These are phyloP conservation scores for Cryptosporidium sp. DNA, from an alignment of 169 alveolate genomes.

Conservation along the genomic window DNA sequence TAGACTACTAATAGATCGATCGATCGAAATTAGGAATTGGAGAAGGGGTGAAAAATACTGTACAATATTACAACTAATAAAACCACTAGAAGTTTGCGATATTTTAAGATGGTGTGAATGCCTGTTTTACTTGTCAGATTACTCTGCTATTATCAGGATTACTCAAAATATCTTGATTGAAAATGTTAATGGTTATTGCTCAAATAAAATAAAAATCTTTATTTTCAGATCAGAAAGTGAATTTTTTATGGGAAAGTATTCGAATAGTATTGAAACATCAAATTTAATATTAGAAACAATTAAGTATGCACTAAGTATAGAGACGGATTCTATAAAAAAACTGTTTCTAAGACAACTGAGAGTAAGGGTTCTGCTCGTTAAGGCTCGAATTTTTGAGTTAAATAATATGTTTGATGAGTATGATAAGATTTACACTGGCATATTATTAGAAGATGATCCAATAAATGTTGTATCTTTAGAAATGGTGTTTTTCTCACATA, in stretches of 20 bases:
- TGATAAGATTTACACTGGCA: slow-evolving; percentile 2
- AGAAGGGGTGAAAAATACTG: slow-evolving; percentile 62
- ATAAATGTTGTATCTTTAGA: slow-evolving; percentile 26
- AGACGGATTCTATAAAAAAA: neutral
- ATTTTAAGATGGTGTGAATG: slow-evolving; percentile 58
- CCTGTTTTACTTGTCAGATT: slow-evolving; percentile 41
- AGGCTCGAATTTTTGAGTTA: slow-evolving; percentile 61
- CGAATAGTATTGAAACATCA: slow-evolving; percentile 40
- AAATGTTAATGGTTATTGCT: neutral
- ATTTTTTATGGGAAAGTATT: slow-evolving; percentile 29
- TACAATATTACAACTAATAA: slow-evolving; percentile 27
- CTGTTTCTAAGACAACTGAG: slow-evolving; percentile 21
- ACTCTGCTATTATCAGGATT: slow-evolving; percentile 51
- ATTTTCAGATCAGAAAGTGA: slow-evolving; percentile 60
- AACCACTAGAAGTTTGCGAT: slow-evolving; percentile 13
- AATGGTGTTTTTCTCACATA: slow-evolving; percentile 32
- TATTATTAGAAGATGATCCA: slow-evolving; percentile 47
- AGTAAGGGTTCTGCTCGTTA: slow-evolving; percentile 2
- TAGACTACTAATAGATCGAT: slow-evolving; percentile 29
- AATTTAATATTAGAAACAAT: neutral
- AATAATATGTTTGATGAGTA: slow-evolving; percentile 31
- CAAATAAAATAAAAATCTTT: neutral
- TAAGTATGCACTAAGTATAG: neutral
- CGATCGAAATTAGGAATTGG: slow-evolving; percentile 70
- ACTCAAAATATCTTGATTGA: neutral